Conservation (phyloP, 1,284 basidiomycete genomes). For the Baeospora myosura region DNA sequence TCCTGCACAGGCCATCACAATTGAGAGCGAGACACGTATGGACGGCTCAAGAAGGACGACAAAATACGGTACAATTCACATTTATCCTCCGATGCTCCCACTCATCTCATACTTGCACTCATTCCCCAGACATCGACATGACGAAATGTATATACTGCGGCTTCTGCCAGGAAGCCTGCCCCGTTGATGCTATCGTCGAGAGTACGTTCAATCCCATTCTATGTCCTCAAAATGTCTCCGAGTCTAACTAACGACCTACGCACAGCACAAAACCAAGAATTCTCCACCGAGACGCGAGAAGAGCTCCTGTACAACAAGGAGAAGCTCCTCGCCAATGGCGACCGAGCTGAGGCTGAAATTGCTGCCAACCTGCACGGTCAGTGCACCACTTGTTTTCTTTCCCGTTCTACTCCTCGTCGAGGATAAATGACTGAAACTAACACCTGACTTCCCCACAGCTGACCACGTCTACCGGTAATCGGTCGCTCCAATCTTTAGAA, state of each 20-base stretch:
- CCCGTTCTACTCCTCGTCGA: conserved; percentile 12
- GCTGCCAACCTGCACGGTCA: conserved; percentile 85
- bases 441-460: conserved; percentile 29
- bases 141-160: conserved; percentile 97
- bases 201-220: conserved; percentile 49
- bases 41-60: conserved; percentile 97
- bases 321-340: conserved; percentile 92
- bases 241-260: conserved; percentile 10
- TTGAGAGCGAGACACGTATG: conserved; percentile 92
- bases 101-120: not conserved
- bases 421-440: too few relatives aligned
- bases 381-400: conserved; percentile 20
- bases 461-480: conserved; percentile 55
- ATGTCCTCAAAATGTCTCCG: conserved; percentile 6
- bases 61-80: conserved; percentile 69
- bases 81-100: not conserved
- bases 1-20: conserved; percentile 98
- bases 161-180: conserved; percentile 98
- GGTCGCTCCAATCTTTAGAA: too few relatives aligned
- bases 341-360: conserved; percentile 93
- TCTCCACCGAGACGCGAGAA: conserved; percentile 95
- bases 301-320: conserved; percentile 99
- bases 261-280: conserved; percentile 91
- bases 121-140: conserved; percentile 83
- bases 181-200: conserved; percentile 99